phyloP scores from a whole-genome alignment of 129 eudicot species.

The Lactuca saligna region DNA sequence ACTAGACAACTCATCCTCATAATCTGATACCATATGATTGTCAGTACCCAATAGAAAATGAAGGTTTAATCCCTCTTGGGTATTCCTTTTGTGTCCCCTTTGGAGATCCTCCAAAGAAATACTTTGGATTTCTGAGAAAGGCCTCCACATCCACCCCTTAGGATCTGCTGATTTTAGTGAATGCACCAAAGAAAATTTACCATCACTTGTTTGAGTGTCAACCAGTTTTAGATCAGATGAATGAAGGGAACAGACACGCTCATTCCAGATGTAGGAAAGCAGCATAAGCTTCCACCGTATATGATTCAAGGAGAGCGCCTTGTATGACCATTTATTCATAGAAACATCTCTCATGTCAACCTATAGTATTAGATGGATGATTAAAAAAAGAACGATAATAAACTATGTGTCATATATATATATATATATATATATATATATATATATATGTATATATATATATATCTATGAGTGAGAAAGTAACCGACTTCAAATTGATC shows the following conservation, averaged over 20 bases:
- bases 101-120: conserved; percentile 53
- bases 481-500: conserved; percentile 61
- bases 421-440: no score
- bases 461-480: conserved; percentile 6
- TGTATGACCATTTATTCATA: conserved; percentile 38
- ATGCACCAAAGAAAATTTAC: conserved; percentile 7
- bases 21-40: conserved; percentile 63
- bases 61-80: conserved; percentile 60
- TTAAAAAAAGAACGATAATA: no score
- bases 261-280: conserved; percentile 76
- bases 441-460: no score
- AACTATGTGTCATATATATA: no score
- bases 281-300: conserved; percentile 64
- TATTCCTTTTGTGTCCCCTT: conserved; percentile 48
- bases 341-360: conserved; percentile 45
- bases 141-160: conserved; percentile 67
- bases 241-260: conserved; percentile 55
- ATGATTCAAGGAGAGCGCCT: conserved; percentile 55
- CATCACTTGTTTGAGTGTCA: conserved; percentile 20
- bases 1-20: conserved; percentile 82
- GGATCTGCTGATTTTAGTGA: conserved; percentile 36
- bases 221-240: conserved; percentile 47
- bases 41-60: conserved; percentile 52
- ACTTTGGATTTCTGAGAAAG: conserved; percentile 48
- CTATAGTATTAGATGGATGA: conserved; percentile 23